Base-by-base conservation (phyloP, 768 basidiomycete genomes). In the Goffeauzyma gilvescens region DNA sequence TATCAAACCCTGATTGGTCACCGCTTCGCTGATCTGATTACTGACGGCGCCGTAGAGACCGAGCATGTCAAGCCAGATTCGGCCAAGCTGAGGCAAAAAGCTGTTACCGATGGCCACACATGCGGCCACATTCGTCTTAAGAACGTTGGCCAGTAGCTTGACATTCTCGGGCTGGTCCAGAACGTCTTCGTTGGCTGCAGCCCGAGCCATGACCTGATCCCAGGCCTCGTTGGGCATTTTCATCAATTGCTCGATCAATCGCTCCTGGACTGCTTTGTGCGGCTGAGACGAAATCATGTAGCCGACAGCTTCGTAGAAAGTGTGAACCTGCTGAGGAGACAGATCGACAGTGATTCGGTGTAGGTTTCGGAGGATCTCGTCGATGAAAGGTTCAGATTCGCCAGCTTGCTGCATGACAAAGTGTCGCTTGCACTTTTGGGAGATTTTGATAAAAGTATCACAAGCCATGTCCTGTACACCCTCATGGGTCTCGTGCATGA, bases 401-500 rank as follows among this genome's bases (percentile, higher is more conserved):
- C 86, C 86, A 7, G 86, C 79, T 63, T 98, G 93, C 59, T 89
- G 85, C 81, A 96, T 86, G 46, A 98, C 86, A 55, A 98, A 98
- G 65, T 98, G 93, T 41, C 90, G 74, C 31, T 87, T 73, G 63
- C 89, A 96, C 65, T 96, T 98, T 63, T 98, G 93, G 18, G 93
- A 86, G 54, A 98, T 98, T 68, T 96, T 98, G 70, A 98, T 96
- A 67, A 98, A 98, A 0, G 93, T 98, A 63, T 98, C 93, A 66
- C 93, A 98, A 34, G 93, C 93, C 93, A 98, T 98, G 67, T 98
- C 93, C 64, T 98, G 93, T 9, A 98, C 93, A 68, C 89, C 87
- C 69, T 98, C 93, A 58, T 98, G 90, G 0, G 86, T 93, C 67
- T 98, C 90, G 64, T 98, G 93, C 87, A 96, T 96, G 64, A 98